Conservation (phyloP, 2,329 filamentous ascomycete genomes). For the Grosmannia clavigera region DNA sequence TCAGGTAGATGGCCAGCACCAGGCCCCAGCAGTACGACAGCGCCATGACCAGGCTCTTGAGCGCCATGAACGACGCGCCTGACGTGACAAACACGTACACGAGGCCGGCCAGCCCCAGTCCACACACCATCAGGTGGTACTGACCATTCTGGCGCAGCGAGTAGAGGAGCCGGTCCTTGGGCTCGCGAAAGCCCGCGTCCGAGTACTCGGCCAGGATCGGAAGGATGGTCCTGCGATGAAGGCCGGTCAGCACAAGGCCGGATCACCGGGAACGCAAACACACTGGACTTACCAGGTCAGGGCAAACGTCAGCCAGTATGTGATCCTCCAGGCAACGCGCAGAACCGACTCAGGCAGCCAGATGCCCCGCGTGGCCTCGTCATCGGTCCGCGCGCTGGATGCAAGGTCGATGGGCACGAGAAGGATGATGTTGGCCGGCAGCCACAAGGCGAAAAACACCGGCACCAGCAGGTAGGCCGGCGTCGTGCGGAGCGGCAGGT, state of each 20-base stretch:
- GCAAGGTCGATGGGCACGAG: constrained; percentile 93
- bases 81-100: constrained; percentile 75
- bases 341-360: constrained; percentile 73
- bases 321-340: constrained; percentile 83
- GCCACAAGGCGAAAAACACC: constrained; percentile 89
- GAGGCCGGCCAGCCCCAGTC: constrained; percentile 56
- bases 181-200: constrained; percentile 85
- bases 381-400: constrained; percentile 64
- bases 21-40: constrained; percentile 91
- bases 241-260: not conserved
- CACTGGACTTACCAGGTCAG: constrained; percentile 61
- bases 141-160: constrained; percentile 78
- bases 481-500: constrained; percentile 79
- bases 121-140: constrained; percentile 73
- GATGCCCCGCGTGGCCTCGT: constrained; percentile 62
- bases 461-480: constrained; percentile 82
- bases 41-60: constrained; percentile 85
- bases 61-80: constrained; percentile 55
- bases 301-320: constrained; percentile 93
- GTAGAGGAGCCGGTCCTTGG: constrained; percentile 68
- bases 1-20: constrained; percentile 84
- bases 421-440: constrained; percentile 82
- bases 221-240: constrained; percentile 62
- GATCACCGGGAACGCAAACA: too few species aligned
- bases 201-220: constrained; percentile 89